These are phyloP conservation scores for Phytophthora agathidicida DNA, from an alignment of 352 stramenopile species.

Conservation along the genomic window DNA sequence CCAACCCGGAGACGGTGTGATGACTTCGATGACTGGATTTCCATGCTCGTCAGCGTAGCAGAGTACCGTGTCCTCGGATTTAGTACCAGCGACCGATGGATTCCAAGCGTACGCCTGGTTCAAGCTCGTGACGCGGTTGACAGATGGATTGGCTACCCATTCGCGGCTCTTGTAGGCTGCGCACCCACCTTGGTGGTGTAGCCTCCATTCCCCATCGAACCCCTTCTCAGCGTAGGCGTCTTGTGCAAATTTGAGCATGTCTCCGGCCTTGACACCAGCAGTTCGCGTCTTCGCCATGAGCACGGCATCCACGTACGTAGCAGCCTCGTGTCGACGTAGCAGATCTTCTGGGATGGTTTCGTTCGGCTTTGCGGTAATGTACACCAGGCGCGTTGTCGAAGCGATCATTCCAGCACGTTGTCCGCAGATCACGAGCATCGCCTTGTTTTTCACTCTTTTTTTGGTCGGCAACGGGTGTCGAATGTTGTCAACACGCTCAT, in stretches of 20 bases:
- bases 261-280: constrained; percentile 35
- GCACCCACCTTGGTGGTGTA: constrained; percentile 70
- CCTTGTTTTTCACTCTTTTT: constrained; percentile 75
- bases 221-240: constrained; percentile 59
- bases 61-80: constrained; percentile 77
- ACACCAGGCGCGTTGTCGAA: constrained; percentile 72
- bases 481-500: constrained; percentile 71
- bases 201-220: constrained; percentile 65
- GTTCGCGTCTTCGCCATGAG: constrained; percentile 48
- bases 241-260: constrained; percentile 66
- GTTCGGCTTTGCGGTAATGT: constrained; percentile 52
- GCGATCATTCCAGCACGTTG: constrained; percentile 65
- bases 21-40: constrained; percentile 50
- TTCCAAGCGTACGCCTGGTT: constrained; percentile 79
- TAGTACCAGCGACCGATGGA: constrained; percentile 72
- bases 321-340: constrained; percentile 60
- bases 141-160: constrained; percentile 64
- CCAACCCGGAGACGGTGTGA: constrained; percentile 60
- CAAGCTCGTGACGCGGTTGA: constrained; percentile 39
- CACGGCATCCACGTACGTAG: constrained; percentile 72
- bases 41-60: constrained; percentile 34
- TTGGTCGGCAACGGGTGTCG: constrained; percentile 73
- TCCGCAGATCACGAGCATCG: constrained; percentile 79
- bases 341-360: constrained; percentile 45
- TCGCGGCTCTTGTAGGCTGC: constrained; percentile 76